Base-by-base conservation (phyloP, 2,329 filamentous ascomycete species). In the Fusarium fracticaudum region DNA sequence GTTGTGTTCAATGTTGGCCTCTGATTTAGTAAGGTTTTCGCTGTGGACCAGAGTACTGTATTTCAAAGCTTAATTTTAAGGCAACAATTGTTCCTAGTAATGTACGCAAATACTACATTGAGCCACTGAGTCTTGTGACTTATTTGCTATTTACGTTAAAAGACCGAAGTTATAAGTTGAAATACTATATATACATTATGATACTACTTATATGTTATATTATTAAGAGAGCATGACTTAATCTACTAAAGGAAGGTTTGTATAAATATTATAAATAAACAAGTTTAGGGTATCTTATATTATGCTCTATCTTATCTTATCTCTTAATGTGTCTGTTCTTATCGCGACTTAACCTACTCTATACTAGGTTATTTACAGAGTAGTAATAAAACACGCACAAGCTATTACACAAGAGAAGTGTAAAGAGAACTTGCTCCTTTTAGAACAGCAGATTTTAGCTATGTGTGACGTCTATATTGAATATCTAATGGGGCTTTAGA, bases 51-150 rank as follows among this genome's bases (percentile, higher is more conserved):
- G 3, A 18, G 11, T 35, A 9, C 14, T 17, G 14, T 35, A 35
- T 35, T 17, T 8, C 33, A 35, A 35, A 35, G 33, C 14, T 35
- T 3, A 3, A 15, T 1, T 14, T 35, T 35, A 9, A 15, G 8
- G 8, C 1, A 3, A 8, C 14, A 17, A n/a, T n/a, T n/a, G n/a
- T n/a, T n/a, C n/a, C n/a, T 24, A 24, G 24, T 24, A 4, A 4
- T 6, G 3, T 1, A 6, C 14, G n/a, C 5, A 7, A 24, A 4
- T 0, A 10, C 3, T 6, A 6, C 1, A 11, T 24, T 17, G 2
- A 43, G 14, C n/a, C 4, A 11, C n/a, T 7, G 1, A 24, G 14
- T 44, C 11, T 8, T 44, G 9, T 10, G 11, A 4, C 3, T 9
- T 2, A 11, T 7, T 4, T 4, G 15, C 4, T 4, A 17, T 11